Base-by-base conservation (phyloP, 169 alveolate genomes). In the Plasmodium vivax region DNA sequence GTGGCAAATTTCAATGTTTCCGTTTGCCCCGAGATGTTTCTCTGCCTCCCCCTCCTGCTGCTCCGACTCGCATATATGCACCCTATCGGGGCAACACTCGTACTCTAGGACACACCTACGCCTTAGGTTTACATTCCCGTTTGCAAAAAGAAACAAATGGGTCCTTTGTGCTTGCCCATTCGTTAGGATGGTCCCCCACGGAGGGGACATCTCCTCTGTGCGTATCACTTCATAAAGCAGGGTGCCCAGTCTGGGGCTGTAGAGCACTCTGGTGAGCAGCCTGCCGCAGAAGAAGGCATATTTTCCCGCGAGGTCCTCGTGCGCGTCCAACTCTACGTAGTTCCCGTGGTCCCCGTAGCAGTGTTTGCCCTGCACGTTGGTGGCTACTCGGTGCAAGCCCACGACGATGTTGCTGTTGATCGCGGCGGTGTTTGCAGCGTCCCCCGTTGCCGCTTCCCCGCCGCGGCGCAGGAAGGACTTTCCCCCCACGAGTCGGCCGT, bases 241-340 rank as follows among this genome's bases (percentile, higher is more conserved):
- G 1, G 12, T 10, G 0, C 82, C 75, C 47, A 19, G 3, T 23
- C 38, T 90, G 30, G 30, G 16, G 72, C 54, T 38, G 54, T 27
- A 58, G 45, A 90, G 71, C 80, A 90, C 80, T 16, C 82, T 90
- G 58, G 23, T 56, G 45, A 74, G 23, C 32, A 90, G 23, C 41
- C 94, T 56, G 10, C 94, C 94, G 32, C 94, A 90, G 8, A 90
- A 19, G 82, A 90, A 90, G 16, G 74, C 75, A 41, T 80, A 90
- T 73, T 80, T 80, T 2, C 54, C 62, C 10, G 9, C 30, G n/a
- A 73, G 38, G 23, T 90, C 77, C 9, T 80, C 82, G 4, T 43
- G 41, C 43, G 73, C 73, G 54, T 90, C 83, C 62, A 90, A 54
- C 23, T 19, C 54, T 6, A 90, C 51, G 32, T 45, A 90, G 19